Conservation (phyloP, 140 eudicot species). For the Flaveria floridana region DNA sequence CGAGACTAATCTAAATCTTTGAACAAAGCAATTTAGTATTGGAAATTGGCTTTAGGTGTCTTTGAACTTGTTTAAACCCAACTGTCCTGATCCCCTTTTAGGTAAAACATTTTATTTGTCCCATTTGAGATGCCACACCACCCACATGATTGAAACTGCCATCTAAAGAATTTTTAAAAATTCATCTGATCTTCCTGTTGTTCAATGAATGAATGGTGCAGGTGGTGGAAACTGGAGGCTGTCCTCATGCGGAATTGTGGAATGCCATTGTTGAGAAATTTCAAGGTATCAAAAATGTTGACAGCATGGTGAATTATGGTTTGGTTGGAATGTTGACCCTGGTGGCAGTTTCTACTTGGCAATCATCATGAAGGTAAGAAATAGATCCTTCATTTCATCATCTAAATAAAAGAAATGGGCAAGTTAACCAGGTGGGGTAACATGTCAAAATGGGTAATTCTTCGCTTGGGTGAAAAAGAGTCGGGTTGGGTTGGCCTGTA, state of each 20-base stretch:
- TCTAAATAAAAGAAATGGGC: slow-evolving; percentile 3
- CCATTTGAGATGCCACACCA: neutral
- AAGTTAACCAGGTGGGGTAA: neutral
- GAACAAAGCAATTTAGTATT: neutral
- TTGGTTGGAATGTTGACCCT: slow-evolving; percentile 55
- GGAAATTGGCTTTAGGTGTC: neutral
- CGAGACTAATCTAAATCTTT: neutral
- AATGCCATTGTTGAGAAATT: slow-evolving; percentile 43
- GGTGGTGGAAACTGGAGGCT: slow-evolving; percentile 46
- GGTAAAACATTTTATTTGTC: neutral
- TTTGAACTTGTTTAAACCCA: neutral
- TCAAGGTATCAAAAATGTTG: slow-evolving; percentile 52
- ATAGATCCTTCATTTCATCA: slow-evolving; percentile 11
- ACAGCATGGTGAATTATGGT: slow-evolving; percentile 63
- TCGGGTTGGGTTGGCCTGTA: neutral
- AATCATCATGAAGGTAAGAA: slow-evolving; percentile 60
- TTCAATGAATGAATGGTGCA: slow-evolving; percentile 31
- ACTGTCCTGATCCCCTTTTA: neutral
- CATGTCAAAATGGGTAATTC: neutral
- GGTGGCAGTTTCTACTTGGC: slow-evolving; percentile 60
- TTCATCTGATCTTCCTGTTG: neutral
- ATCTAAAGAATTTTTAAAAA: neutral
- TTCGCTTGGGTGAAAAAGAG: neutral
- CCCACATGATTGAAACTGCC: neutral
- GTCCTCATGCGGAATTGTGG: slow-evolving; percentile 63